Conservation (phyloP, 805 yeast species). For the Candida tibetensis region DNA sequence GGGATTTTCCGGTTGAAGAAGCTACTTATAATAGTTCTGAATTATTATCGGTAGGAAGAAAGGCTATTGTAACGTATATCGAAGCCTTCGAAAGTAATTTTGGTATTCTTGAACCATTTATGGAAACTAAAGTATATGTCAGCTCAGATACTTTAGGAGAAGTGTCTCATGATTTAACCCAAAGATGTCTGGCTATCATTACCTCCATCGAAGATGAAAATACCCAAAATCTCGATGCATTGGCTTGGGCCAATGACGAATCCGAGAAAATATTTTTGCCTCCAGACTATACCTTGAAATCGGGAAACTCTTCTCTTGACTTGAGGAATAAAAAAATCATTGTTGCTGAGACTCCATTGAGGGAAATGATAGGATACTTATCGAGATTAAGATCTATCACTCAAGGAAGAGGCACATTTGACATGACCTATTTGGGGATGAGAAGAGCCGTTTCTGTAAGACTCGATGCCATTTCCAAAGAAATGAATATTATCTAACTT, state of each 20-base stretch:
- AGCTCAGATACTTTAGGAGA: constrained; percentile 73
- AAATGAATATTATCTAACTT: constrained; percentile 11
- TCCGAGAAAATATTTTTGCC: constrained; percentile 71
- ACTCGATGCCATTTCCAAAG: constrained; percentile 20
- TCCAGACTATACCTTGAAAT: constrained; percentile 61
- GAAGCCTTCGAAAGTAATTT: constrained; percentile 26
- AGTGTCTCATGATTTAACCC: constrained; percentile 80
- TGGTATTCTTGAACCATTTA: constrained; percentile 80
- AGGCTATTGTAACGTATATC: constrained; percentile 29
- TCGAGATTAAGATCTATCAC: constrained; percentile 76
- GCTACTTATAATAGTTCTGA: constrained; percentile 24
- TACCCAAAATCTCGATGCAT: constrained; percentile 32
- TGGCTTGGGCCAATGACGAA: constrained; percentile 49
- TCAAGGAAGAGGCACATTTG: constrained; percentile 83
- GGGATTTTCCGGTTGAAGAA: constrained; percentile 56
- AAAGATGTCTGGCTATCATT: constrained; percentile 74
- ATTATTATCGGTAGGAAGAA: constrained; percentile 43
- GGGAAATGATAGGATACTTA: constrained; percentile 88
- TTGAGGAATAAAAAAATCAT: constrained; percentile 51
- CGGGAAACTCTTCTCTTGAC: constrained; percentile 13
- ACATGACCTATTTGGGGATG: constrained; percentile 77
- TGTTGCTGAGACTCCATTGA: constrained; percentile 78
- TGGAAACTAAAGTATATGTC: constrained; percentile 69
- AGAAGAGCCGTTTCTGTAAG: constrained; percentile 59
- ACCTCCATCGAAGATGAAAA: constrained; percentile 66